Evolutionary conservation across 2,329 filamentous ascomycete species (phyloP).

Genomic region (Paraphoma sp.): DNA sequence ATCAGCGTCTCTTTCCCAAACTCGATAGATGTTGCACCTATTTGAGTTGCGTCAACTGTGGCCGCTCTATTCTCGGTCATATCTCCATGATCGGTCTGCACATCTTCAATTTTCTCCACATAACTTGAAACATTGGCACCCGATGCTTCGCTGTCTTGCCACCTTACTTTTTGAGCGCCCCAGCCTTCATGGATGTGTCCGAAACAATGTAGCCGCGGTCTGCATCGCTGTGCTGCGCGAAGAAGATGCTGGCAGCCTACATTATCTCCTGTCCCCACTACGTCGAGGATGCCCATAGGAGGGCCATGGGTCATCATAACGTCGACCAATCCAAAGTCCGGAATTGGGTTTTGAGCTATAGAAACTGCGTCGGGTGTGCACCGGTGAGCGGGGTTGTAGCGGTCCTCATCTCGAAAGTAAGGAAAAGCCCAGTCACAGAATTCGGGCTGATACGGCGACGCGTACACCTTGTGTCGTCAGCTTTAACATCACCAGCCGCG

Average conservation of each 20-base stretch:
- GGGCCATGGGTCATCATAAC: constrained; percentile 69
- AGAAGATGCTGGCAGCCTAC: constrained; percentile 65
- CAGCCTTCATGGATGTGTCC: constrained; percentile 67
- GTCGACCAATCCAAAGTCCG: constrained; percentile 57
- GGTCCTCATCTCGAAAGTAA: constrained; percentile 58
- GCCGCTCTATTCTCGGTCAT: constrained; percentile 29
- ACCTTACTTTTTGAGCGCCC: constrained; percentile 47
- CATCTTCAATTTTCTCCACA: constrained; percentile 16
- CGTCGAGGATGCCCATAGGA: constrained; percentile 59
- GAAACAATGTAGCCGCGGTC: constrained; percentile 65
- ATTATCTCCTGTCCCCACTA: constrained; percentile 32
- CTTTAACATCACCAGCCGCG: not conserved
- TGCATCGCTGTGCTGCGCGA: constrained; percentile 57
- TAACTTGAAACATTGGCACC: constrained; percentile 24
- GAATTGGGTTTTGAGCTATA: constrained; percentile 50
- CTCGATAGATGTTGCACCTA: constrained; percentile 37
- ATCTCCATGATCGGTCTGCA: constrained; percentile 25
- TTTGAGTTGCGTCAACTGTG: constrained; percentile 41
- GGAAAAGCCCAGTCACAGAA: constrained; percentile 64
- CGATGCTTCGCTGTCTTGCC: constrained; percentile 38
- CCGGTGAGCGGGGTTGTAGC: constrained; percentile 55
- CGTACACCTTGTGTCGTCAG: constrained; percentile 53
- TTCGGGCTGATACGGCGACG: constrained; percentile 62
- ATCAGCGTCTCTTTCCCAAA: constrained; percentile 62
- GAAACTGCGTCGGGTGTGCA: constrained; percentile 28